Evolutionary conservation across 1,284 basidiomycete genomes (phyloP), one percentile per base, ranked within the genome.

Genomic region (Porogramme epimiltina): DNA sequence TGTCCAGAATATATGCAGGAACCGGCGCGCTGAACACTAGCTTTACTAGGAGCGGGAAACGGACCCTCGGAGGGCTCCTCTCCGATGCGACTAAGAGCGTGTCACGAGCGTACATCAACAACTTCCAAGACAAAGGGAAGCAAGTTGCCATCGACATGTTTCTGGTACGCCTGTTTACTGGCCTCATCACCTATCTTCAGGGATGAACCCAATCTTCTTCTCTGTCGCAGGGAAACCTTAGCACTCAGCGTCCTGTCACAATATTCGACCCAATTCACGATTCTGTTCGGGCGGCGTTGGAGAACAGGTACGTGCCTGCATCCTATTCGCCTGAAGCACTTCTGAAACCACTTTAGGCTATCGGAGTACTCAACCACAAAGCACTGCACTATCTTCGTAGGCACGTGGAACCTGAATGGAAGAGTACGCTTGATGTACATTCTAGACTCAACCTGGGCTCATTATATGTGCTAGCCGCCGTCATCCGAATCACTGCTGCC

Each of bases 41-140:
- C 63, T 97, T 94, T 66, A 98, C 96, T 5, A 77, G 96, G 45
- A 94, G 83, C 54, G 97, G 97, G 31, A 98, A 96, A 71, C 85
- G 94, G 58, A 98, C 95, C 3, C 73, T 96, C 49, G 93, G 89
- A 49, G 93, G 94, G 26, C 80, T 97, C 24, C 72, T 99, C 20
- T 95, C 93, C 18, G 95, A 99, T 71, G 96, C 96, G 3, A 97
- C 95, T 2, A 99, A 99, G 70, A 96, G 93, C 63, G 93, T 97
- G 19, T 89, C 85, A 15, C 82, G 95, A 52, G 95, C 96, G 49
- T 98, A 98, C 66, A 97, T 98, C 69, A 97, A 96, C 69, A 98
- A 98, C 67, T 98, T 99, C 68, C 92, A 96, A 61, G 97, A 99
- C 70, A 93, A 93, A 69, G 85, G 81, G 40, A 99, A 99, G 69